Conservation (phyloP, 108 stramenopile genomes). For the Nannochloropsis gaditana region DNA sequence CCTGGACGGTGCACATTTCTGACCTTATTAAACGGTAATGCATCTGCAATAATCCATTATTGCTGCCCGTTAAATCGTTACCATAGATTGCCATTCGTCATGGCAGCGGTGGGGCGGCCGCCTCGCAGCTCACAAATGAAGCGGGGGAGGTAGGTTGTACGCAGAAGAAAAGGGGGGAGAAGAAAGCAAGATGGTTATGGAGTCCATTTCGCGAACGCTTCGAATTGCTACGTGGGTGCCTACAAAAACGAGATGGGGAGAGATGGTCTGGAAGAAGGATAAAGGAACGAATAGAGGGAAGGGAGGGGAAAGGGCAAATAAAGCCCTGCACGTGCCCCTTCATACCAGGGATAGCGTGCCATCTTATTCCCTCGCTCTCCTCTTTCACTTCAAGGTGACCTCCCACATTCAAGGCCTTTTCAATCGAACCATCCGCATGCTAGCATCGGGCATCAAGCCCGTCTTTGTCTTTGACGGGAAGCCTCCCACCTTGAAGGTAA, state of each 20-base stretch:
- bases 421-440: slow-evolving; percentile 91
- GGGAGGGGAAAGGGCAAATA: neutral
- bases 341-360: neutral
- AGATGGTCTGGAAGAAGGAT: neutral
- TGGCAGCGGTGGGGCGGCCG: slow-evolving; percentile 61
- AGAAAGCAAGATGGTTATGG: neutral
- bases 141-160: slow-evolving; percentile 52
- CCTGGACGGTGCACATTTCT: too few species aligned
- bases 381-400: slow-evolving; percentile 56
- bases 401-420: slow-evolving; percentile 98
- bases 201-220: too few species aligned
- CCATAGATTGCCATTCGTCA: slow-evolving; percentile 76
- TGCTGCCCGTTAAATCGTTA: neutral
- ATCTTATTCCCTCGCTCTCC: neutral
- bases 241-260: too few species aligned
- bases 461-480: slow-evolving; percentile 97
- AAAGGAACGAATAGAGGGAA: neutral
- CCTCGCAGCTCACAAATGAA: slow-evolving; percentile 59
- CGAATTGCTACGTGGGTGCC: too few species aligned
- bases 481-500: slow-evolving; percentile 84
- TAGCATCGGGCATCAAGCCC: slow-evolving; percentile 84
- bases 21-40: too few species aligned
- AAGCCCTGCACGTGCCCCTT: neutral
- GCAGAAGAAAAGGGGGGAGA: neutral
- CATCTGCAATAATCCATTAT: neutral